Evolutionary conservation across 257 asterid genomes (phyloP), one percentile per base, ranked within the genome.

Genomic region (Fraxinus americana): DNA sequence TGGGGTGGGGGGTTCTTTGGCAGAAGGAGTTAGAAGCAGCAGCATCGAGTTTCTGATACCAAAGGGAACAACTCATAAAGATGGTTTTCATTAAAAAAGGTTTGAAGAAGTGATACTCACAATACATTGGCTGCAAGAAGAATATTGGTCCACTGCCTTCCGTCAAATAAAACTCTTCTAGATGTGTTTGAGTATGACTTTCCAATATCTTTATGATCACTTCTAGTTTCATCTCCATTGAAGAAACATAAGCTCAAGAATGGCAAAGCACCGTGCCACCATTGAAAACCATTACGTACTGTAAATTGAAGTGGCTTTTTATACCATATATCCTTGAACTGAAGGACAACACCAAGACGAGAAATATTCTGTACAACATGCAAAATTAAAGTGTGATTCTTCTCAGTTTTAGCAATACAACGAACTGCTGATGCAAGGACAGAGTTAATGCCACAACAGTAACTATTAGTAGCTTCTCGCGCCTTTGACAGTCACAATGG

Each of bases 111-210:
- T 16, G 57, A 79, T 72, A 86, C 97, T 91, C 86, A 92, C 98
- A 85, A 75, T 78, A 92, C 85, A 83, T 92, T 94, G 75, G 86
- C 86, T 67, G 95, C 96, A 35, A 94, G 87, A 71, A 92, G 88
- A 73, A 86, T 73, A 73, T 86, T 85, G 74, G 97, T 92, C 95
- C 94, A 92, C 77, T 82, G 89, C 84, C 97, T 85, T 67, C 86
- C 80, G 16, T 85, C 88, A 82, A 81, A 84, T 35, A 88, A 79
- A 90, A 79, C 71, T 21, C 85, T 77, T 84, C 85, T 75, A 57
- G 92, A 82, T 52, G 82, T 38, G 36, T 82, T 82, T 17, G 96
- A 78, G 78, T 75, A 82, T 8, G 87, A 79, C 83, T 84, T 90
- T 66, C 85, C 85, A 67, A 76, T 39, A 41, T 71, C 79, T 25